phyloP scores from a whole-genome alignment of 441 rosid genomes.

The Aquilaria agallochum region DNA sequence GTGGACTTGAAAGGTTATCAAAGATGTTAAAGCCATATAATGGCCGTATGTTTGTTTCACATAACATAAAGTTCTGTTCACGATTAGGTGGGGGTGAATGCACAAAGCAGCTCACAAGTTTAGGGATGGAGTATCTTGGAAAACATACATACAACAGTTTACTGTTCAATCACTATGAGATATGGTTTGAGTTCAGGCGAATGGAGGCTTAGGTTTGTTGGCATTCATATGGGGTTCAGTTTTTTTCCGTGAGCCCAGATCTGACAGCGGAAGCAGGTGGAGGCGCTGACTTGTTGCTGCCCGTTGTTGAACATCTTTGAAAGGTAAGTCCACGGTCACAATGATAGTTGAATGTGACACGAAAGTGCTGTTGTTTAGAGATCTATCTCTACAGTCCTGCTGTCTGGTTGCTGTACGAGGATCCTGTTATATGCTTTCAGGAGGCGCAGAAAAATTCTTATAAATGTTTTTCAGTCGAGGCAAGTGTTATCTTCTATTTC shows the following conservation, averaged over 20 bases:
- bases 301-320: neutral
- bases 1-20: conserved; percentile 71
- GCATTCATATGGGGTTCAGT: conserved; percentile 8
- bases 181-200: conserved; percentile 86
- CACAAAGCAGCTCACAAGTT: conserved; percentile 51
- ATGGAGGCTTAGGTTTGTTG: conserved; percentile 32
- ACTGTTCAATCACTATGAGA: conserved; percentile 92
- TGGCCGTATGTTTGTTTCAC: conserved; percentile 88
- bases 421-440: too few species aligned
- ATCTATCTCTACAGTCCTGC: neutral
- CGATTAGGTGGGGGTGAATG: conserved; percentile 81
- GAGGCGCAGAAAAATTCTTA: too few species aligned
- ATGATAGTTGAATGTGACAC: conserved; percentile 9
- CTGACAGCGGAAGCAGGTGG: too few species aligned
- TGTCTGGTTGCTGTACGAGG: too few species aligned
- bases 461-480: too few species aligned
- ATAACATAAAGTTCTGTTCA: conserved; percentile 87
- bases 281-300: neutral
- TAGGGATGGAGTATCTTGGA: conserved; percentile 75
- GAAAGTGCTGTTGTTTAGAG: neutral
- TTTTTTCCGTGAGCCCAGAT: neutral
- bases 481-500: too few species aligned
- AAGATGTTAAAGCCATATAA: conserved; percentile 60
- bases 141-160: conserved; percentile 84
- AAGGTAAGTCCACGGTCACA: conserved; percentile 8